Evolutionary conservation across 495 filamentous ascomycete genomes (phyloP), one percentile per base, ranked within the genome.

Genomic region (Terfezia boudieri): DNA sequence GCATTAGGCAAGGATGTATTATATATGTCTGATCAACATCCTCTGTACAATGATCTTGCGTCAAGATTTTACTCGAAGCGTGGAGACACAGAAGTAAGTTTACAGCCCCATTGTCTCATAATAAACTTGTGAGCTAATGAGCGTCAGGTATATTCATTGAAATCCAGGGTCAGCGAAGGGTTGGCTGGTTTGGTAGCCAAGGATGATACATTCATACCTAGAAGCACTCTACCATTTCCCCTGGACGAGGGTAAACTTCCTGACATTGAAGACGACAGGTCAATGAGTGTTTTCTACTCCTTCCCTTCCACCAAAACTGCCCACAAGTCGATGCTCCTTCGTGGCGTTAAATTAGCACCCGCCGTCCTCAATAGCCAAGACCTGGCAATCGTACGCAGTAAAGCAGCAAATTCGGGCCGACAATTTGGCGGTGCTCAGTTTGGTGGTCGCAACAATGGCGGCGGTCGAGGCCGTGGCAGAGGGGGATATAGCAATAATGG

Each of bases 291-390:
- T 49, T 67, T 81, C 56, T 99, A 94, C 65, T 76, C 83, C 35
- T 82, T 94, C 66, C 88, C 88, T 0, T 69, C 74, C 43, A 76
- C 75, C 11, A 68, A 69, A 14, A 73, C 83, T 59, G 68, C 77
- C 17, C 90, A 99, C 69, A 95, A 94, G 61, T 94, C 88, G 8
- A 90, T 92, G 84, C 74, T 99, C 23, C 74, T 99, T 52, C 79
- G 84, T 4, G 92, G 90, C 8, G 78, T 88, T 48, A 78, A 81
- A 59, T 74, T 87, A 52, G 70, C 78, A 0, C 68, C 72, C 1
- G 78, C 83, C 9, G 81, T 78, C 4, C 73, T 99, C 2, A 78
- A 82, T 59, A 70, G 75, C 17, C 72, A 67, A 50, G 92, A 99
- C 61, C 79, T 87, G 37, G 76, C 82, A 52, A 72, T 73, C 3